A percentile compares a stretch with the other conserved stretches of the same genome.
Conservation (phyloP, 805 yeast genomes). For the Starmerella stellata region DNA sequence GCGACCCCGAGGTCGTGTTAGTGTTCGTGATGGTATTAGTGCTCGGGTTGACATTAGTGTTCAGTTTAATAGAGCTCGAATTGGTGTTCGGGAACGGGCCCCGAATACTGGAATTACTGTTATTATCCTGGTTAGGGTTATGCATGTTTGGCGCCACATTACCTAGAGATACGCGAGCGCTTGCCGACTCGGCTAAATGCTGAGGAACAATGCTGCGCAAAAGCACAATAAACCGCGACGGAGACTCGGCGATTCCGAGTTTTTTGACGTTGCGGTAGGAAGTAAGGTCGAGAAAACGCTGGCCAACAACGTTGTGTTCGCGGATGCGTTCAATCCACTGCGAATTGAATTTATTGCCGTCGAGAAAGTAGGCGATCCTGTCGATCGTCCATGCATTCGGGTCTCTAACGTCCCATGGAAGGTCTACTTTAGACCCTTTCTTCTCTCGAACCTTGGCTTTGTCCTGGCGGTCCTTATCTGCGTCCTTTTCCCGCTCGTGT, state of each 20-base stretch:
- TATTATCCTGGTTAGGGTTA: background rate
- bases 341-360: conserved; percentile 45
- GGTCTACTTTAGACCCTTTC: background rate
- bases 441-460: background rate
- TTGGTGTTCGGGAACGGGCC: background rate
- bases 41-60: background rate
- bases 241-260: conserved; percentile 30
- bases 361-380: conserved; percentile 54
- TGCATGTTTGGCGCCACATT: background rate
- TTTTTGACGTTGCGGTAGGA: conserved; percentile 45
- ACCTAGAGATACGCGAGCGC: background rate
- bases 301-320: conserved; percentile 40
- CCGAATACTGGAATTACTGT: background rate
- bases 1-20: background rate
- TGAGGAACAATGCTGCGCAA: conserved; percentile 26
- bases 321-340: conserved; percentile 56
- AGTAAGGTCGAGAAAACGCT: conserved; percentile 44
- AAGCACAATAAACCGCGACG: conserved; percentile 38
- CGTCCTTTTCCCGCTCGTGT: background rate
- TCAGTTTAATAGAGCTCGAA: background rate
- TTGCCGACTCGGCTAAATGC: background rate
- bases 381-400: conserved; percentile 45
- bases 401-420: conserved; percentile 10
- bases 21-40: background rate
- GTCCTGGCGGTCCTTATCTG: background rate